Evolutionary conservation across 257 asterid species (phyloP).

Genomic region (Solanum ossicruentum): DNA sequence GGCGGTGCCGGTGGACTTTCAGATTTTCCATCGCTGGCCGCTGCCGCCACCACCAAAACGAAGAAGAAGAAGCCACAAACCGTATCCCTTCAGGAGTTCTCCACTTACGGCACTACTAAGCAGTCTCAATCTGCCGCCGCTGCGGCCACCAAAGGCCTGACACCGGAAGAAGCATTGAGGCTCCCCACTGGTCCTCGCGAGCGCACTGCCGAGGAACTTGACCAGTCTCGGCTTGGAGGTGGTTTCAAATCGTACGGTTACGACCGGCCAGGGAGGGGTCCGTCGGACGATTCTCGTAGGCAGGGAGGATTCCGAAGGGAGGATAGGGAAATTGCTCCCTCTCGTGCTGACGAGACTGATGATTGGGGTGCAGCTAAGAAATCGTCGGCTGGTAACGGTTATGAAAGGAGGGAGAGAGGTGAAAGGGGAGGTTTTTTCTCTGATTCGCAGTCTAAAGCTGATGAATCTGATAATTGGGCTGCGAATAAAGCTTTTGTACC

Average conservation of each 20-base stretch:
- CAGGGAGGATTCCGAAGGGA: slow-evolving; percentile 60
- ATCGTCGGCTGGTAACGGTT: slow-evolving; percentile 27
- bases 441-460: slow-evolving; percentile 79
- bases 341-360: slow-evolving; percentile 88
- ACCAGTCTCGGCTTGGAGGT: slow-evolving; percentile 44
- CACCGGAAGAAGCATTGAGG: slow-evolving; percentile 32
- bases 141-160: slow-evolving; percentile 19
- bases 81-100: slow-evolving; percentile 47
- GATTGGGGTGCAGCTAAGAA: slow-evolving; percentile 77
- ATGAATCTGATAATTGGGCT: slow-evolving; percentile 81
- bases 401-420: slow-evolving; percentile 72
- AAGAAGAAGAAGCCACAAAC: slow-evolving; percentile 65
- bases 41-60: slow-evolving; percentile 50
- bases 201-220: slow-evolving; percentile 79
- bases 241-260: slow-evolving; percentile 72
- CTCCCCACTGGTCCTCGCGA: slow-evolving; percentile 88
- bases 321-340: slow-evolving; percentile 34
- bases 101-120: slow-evolving; percentile 24
- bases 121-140: slow-evolving; percentile 12
- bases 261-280: slow-evolving; percentile 27
- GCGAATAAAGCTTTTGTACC: slow-evolving; percentile 61
- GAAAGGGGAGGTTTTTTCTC: slow-evolving; percentile 71
- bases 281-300: slow-evolving; percentile 53
- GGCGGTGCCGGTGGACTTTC: slow-evolving; percentile 8
- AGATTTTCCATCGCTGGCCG: slow-evolving; percentile 59